Percentiles rank a stretch among this genome's conserved stretches.
phyloP scores from a whole-genome alignment of 176 grass and related monocot species.

The Ananas comosus region DNA sequence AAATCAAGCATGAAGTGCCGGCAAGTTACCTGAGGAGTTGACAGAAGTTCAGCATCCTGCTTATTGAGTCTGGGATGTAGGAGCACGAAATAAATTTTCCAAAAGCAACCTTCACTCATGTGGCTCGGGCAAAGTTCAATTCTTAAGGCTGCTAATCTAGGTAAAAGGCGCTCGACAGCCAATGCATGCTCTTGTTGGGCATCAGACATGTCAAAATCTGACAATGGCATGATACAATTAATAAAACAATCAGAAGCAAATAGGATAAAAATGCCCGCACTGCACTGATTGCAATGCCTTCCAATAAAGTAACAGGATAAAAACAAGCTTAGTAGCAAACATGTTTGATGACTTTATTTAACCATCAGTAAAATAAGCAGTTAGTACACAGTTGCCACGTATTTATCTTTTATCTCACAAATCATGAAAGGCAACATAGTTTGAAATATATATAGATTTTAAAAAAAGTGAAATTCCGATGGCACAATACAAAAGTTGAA shows the following conservation, averaged over 20 bases:
- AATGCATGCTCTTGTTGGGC: conserved; percentile 79
- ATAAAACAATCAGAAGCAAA: neutral
- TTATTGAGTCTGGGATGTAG: conserved; percentile 88
- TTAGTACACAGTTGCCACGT: too few species aligned
- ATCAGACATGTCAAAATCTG: conserved; percentile 93
- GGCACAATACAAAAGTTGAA: neutral
- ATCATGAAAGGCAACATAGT: too few species aligned
- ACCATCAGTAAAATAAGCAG: too few species aligned
- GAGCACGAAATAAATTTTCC: conserved; percentile 99
- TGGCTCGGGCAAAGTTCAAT: conserved; percentile 86
- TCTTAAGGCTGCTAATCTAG: conserved; percentile 70
- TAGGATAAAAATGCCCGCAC: neutral
- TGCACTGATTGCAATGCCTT: too few species aligned
- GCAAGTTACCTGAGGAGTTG: conserved; percentile 65
- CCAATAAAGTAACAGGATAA: neutral
- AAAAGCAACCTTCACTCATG: conserved; percentile 82
- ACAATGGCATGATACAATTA: neutral
- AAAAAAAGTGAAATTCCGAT: neutral
- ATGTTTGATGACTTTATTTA: neutral
- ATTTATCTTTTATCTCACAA: too few species aligned
- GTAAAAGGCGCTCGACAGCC: conserved; percentile 56
- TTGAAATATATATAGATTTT: neutral
- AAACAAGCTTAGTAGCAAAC: neutral
- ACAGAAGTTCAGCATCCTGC: conserved; percentile 74
- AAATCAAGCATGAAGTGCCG: neutral